phyloP scores from a whole-genome alignment of 306 rosid genomes.

The Cyamopsis tetragonoloba region DNA sequence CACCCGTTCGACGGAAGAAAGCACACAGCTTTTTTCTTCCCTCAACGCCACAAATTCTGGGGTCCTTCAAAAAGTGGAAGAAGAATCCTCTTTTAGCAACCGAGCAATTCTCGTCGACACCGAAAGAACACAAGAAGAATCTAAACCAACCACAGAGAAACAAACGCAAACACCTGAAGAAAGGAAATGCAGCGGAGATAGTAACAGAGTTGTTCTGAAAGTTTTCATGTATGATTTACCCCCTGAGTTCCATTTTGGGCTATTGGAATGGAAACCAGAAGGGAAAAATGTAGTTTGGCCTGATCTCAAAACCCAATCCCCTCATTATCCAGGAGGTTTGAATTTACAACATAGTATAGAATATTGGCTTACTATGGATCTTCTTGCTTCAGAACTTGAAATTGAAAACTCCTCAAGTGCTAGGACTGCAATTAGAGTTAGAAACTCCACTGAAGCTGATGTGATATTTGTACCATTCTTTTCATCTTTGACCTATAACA shows the following conservation, averaged over 20 bases:
- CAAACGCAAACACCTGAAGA: neutral
- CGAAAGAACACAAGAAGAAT: conserved; percentile 13
- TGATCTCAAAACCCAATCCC: conserved; percentile 42
- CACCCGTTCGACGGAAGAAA: conserved; percentile 30
- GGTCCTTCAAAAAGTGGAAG: neutral
- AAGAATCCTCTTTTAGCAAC: conserved; percentile 33
- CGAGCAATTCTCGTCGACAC: conserved; percentile 43
- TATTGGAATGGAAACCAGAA: conserved; percentile 51
- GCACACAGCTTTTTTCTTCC: conserved; percentile 28
- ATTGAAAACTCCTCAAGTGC: conserved; percentile 36
- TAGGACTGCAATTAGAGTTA: conserved; percentile 46
- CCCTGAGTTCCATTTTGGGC: conserved; percentile 67
- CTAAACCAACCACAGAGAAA: neutral
- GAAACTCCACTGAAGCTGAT: conserved; percentile 65
- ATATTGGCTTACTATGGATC: conserved; percentile 75
- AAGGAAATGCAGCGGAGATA: conserved; percentile 20
- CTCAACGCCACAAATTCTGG: conserved; percentile 8
- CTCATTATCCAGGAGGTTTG: conserved; percentile 73
- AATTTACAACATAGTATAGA: conserved; percentile 82
- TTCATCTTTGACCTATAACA: conserved; percentile 66
- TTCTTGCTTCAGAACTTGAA: conserved; percentile 65
- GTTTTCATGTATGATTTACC: conserved; percentile 77
- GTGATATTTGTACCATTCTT: conserved; percentile 73
- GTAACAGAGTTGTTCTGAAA: conserved; percentile 30
- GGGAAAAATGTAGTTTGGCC: conserved; percentile 55